A percentile compares a stretch with the other conserved stretches of the same genome.
These are phyloP conservation scores for Colletotrichum noveboracense DNA, from an alignment of 2,329 filamentous ascomycete species.

Conservation along the genomic window DNA sequence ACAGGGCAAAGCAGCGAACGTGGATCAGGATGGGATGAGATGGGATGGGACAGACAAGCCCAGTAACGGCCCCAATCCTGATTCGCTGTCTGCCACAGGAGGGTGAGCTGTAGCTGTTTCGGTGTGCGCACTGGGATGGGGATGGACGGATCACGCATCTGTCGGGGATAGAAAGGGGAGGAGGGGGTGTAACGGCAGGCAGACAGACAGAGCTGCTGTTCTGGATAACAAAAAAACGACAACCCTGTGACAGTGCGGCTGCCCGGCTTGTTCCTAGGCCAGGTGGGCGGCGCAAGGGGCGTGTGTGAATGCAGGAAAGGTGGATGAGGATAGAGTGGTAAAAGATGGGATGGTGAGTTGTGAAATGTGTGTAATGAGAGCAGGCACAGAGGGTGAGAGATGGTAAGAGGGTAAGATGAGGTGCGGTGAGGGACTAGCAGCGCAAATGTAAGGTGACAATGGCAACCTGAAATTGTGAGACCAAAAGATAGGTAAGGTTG, in stretches of 20 bases:
- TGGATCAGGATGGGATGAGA: not conserved
- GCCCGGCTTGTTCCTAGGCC: not conserved
- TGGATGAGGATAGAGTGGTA: not conserved
- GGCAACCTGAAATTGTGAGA: not conserved
- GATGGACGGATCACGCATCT: conserved; percentile 36
- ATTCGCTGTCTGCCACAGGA: conserved; percentile 38
- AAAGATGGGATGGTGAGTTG: not conserved
- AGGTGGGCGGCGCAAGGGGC: not conserved
- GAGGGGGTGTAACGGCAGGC: conserved; percentile 23
- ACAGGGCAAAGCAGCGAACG: not conserved
- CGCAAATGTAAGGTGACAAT: not conserved
- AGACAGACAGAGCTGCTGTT: conserved; percentile 33
- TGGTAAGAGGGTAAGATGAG: not conserved
- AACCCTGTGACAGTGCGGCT: not conserved
- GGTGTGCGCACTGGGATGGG: conserved; percentile 28
- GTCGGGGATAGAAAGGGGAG: conserved; percentile 32
- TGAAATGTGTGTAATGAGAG: not conserved
- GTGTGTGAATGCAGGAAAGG: not conserved
- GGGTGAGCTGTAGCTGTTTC: conserved; percentile 30
- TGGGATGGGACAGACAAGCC: conserved; percentile 28
- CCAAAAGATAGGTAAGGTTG: not conserved
- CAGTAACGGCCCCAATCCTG: conserved; percentile 30
- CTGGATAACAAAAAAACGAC: not conserved
- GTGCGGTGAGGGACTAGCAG: not conserved
- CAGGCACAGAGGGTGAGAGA: not conserved